Evolutionary conservation across 768 basidiomycete species (phyloP), one percentile per base, ranked within the genome.

Genomic region (Auricularia auricula-judae): DNA sequence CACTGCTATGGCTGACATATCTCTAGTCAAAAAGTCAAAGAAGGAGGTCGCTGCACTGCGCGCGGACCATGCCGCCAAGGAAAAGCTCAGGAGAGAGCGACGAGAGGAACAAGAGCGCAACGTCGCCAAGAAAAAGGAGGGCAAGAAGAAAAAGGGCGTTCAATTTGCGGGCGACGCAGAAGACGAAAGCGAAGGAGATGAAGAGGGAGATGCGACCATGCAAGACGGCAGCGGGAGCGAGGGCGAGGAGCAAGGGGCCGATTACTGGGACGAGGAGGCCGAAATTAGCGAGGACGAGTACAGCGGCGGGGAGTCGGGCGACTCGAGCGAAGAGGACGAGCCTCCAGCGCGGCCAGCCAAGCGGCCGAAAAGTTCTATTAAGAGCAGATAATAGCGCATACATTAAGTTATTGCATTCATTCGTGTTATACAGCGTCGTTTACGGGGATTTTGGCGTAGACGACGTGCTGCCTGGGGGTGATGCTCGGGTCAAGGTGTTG

Each of bases 41-140:
- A 84, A 86, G 61, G 87, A 95, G 68, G 78, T 82, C 21, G 78
- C 81, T 35, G 80, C 78, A 11, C 83, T 87, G 66, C 87, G 88
- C 70, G 83, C 84, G 33, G 84, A 86, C 33, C 91, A 94, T 71
- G 87, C 84, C 2, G 88, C 85, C 29, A 90, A 89, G 70, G 87
- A 86, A 67, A 87, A 82, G 72, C 73, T 92, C 54, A 83, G 86
- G 68, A 87, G 88, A 69, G 81, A 91, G 68, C 81, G 94, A 67
- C 79, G 89, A 68, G 88, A 89, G 66, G 92, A 97, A 72, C 97
- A 98, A 72, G 94, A 93, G 72, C 82, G 83, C 63, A 99, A 98
- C 74, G 91, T 98, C 4, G 81, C 83, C 60, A 82, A 87, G 60
- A 99, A 98, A 77, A 88, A 88, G 74, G 81, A 79, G 66, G 23